phyloP scores from a whole-genome alignment of 2,329 filamentous ascomycete species.

The Moelleriella libera region DNA sequence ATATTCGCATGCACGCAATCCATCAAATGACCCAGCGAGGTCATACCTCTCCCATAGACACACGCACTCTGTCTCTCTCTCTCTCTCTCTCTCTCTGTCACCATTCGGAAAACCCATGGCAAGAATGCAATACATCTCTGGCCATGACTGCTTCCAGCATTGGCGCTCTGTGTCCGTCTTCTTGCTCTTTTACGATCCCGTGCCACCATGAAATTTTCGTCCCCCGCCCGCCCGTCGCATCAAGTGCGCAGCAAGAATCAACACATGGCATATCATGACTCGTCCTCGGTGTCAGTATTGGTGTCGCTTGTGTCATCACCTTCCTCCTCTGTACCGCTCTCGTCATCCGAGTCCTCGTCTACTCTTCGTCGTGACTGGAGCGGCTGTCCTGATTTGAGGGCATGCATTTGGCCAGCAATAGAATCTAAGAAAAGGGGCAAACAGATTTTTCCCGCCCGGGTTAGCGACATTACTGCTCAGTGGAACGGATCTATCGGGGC shows the following conservation, averaged over 20 bases:
- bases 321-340: slow-evolving; percentile 65
- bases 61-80: too few relatives aligned
- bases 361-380: slow-evolving; percentile 43
- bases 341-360: slow-evolving; percentile 55
- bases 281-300: slow-evolving; percentile 53
- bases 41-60: too few relatives aligned
- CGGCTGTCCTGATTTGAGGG: slow-evolving; percentile 58
- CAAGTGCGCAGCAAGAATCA: neutral
- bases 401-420: slow-evolving; percentile 80
- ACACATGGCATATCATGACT: slow-evolving; percentile 23
- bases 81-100: too few relatives aligned
- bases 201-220: too few relatives aligned
- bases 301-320: slow-evolving; percentile 52
- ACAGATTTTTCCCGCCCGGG: neutral
- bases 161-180: too few relatives aligned
- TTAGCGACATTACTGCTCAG: slow-evolving; percentile 8
- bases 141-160: too few relatives aligned
- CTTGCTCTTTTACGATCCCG: too few relatives aligned
- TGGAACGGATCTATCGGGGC: neutral
- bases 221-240: too few relatives aligned
- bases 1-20: too few relatives aligned
- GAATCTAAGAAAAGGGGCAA: slow-evolving; percentile 44
- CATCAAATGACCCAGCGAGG: too few relatives aligned
- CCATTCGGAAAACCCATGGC: too few relatives aligned
- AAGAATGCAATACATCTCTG: too few relatives aligned